Conservation (phyloP, 495 filamentous ascomycete genomes). For the Aspergillus baeticus region DNA sequence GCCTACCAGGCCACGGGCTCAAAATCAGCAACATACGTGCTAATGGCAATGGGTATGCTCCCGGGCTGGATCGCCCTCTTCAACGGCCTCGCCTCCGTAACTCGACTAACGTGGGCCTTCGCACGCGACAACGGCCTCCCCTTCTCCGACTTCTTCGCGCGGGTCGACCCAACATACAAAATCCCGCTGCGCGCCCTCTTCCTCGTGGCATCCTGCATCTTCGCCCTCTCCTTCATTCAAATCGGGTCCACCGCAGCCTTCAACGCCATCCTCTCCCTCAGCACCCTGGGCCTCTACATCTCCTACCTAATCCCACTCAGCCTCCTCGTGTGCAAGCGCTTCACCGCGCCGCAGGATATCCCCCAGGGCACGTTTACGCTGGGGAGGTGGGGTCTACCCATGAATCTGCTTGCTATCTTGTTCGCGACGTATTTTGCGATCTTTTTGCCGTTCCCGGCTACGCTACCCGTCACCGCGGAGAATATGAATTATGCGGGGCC, state of each 20-base stretch:
- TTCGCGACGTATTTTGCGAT: conserved; percentile 42
- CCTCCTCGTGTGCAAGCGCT: conserved; percentile 34
- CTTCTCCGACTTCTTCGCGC: conserved; percentile 47
- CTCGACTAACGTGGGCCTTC: conserved; percentile 58
- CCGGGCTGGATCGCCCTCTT: conserved; percentile 46
- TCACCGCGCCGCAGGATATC: conserved; percentile 25
- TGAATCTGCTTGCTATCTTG: conserved; percentile 44
- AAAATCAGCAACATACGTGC: conserved; percentile 41
- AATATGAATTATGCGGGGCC: conserved; percentile 49
- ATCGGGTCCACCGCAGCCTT: conserved; percentile 48
- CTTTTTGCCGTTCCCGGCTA: conserved; percentile 46
- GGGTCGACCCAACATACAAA: conserved; percentile 39
- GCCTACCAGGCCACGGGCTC: conserved; percentile 48
- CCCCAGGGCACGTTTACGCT: conserved; percentile 30
- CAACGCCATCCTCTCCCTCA: conserved; percentile 49
- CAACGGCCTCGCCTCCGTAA: conserved; percentile 50
- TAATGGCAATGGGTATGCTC: conserved; percentile 40
- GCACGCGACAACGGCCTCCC: conserved; percentile 60
- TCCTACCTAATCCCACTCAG: conserved; percentile 51
- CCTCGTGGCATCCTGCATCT: conserved; percentile 31
- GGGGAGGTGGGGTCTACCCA: conserved; percentile 31
- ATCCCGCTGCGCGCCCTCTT: conserved; percentile 50
- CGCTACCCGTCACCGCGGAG: conserved; percentile 35
- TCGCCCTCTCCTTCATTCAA: conserved; percentile 53
- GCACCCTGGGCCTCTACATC: conserved; percentile 45